Evolutionary conservation across 2,329 filamentous ascomycete species (phyloP), one percentile per base, ranked within the genome.

Genomic region (Stemphylium beticola): DNA sequence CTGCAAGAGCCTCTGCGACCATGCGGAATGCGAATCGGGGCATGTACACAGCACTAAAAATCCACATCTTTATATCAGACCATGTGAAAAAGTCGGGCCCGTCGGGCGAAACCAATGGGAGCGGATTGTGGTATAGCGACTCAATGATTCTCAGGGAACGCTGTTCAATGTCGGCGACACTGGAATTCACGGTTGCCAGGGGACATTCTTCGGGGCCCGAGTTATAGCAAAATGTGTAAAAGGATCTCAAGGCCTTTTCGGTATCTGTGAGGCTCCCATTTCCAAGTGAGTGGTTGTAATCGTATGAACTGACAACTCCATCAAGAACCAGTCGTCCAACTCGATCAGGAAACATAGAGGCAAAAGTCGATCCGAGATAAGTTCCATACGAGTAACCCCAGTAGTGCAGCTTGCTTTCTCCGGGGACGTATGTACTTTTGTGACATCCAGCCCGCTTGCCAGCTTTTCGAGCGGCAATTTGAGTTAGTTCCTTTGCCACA

Each of bases 341-440:
- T n/a, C 73, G 71, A 17, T 73, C 62, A 3, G 75, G 73, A 39
- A 69, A 75, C 73, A 77, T 74, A 24, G 71, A 71, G 4, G 73
- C 72, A 47, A 76, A 76, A 1, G 73, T 76, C 0, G 62, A 58
- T 1, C 75, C 75, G 5, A 77, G 69, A 26, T 78, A 73, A 0
- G 80, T 79, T 1, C 82, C 82, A 46, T 83, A 83, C 6, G 76
- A 79, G 50, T 81, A 74, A 4, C 81, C 81, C 66, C 72, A 76
- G 60, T 78, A 81, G 18, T 79, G 72, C 12, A 82, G 57, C 43
- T 72, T 71, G 12, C 63, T 56, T 15, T 51, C 55, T 43, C 55
- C 67, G 0, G 57, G 52, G 15, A 37, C 56, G 12, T 62, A 61
- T 5, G 24, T 34, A 12, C 45, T 15, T 0, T 33, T n/a, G 12